Evolutionary conservation across 2,329 filamentous ascomycete genomes (phyloP), one percentile per base, ranked within the genome.

Genomic region (Colletotrichum destructivum): DNA sequence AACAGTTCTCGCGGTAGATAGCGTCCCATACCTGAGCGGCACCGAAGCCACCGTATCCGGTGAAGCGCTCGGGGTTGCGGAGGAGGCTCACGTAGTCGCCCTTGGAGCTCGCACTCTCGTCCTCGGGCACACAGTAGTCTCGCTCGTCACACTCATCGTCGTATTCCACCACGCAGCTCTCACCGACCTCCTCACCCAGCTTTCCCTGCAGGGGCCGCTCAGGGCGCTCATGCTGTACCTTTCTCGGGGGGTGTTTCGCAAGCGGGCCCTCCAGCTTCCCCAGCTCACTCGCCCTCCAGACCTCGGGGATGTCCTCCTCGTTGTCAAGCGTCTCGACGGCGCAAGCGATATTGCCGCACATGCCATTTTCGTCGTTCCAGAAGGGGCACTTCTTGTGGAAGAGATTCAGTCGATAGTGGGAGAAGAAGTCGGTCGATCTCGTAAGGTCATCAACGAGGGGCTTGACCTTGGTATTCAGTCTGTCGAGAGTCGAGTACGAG

Each of bases 1-100:
- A 99, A 84, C 96, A 99, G 82, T 99, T 99, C 82, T 99, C 96
- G 63, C 94, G 89, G 83, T 99, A 99, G 71, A 99, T 95, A 68
- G 96, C 93, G 79, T 98, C 93, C 96, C 96, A 99, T 18, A 99
- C 94, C 84, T 97, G 94, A 78, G 92, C 90, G 51, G 96, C 90
- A 21, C 95, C 93, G 71, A 92, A 89, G 65, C 96, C 96, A 9
- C 92, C 89, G 79, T 98, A 99, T 60, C 96, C 96, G 0, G 96
- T 99, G 82, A 98, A 99, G 71, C 95, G 90, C 80, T 99, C 96
- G 0, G 96, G 96, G 79, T 99, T 99, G 80, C 94, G 93, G 61
- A 97, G 87, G 75, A 99, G 86, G 82, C 94, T 97, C 77, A 99
- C 96, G 80, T 99, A 99, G 86, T 98, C 96, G 51, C 96, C 96